Evolutionary conservation across 305 asterid genomes (phyloP).

Genomic region (Rubia peregrina): DNA sequence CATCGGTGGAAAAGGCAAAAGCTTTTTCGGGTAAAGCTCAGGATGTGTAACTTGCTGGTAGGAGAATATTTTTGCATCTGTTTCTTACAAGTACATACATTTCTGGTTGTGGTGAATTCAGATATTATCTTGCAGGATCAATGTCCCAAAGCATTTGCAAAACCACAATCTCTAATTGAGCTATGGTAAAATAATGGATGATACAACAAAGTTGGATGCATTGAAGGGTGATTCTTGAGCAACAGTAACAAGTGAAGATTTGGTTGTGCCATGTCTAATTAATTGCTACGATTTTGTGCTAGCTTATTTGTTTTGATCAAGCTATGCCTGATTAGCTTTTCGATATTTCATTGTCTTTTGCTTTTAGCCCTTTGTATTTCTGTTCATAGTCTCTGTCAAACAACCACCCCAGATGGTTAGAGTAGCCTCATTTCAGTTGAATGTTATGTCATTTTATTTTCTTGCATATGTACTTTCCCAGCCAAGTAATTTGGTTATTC

Average conservation of each 20-base stretch:
- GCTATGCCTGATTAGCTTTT: constrained; percentile 1
- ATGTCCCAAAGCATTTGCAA: background rate
- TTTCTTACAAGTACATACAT: background rate
- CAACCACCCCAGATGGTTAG: background rate
- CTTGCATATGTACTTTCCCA: background rate
- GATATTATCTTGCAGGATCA: constrained; percentile 1
- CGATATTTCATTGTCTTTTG: background rate
- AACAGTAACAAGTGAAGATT: background rate
- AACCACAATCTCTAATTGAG: background rate
- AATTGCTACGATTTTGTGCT: background rate
- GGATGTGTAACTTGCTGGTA: constrained; percentile 19
- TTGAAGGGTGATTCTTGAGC: background rate
- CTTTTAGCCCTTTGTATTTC: background rate
- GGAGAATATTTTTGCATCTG: background rate
- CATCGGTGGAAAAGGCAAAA: constrained; percentile 13
- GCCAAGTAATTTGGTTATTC: background rate
- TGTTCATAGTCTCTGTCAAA: constrained; percentile 4
- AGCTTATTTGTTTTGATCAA: constrained; percentile 4
- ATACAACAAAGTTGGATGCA: constrained; percentile 5
- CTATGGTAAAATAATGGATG: background rate
- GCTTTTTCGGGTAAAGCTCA: constrained; percentile 18
- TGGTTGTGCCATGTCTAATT: background rate
- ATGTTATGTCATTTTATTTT: background rate
- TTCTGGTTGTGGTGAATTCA: background rate
- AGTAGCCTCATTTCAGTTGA: constrained; percentile 5